phyloP scores from a whole-genome alignment of 2,329 filamentous ascomycete genomes.

The Trichoderma sp. region DNA sequence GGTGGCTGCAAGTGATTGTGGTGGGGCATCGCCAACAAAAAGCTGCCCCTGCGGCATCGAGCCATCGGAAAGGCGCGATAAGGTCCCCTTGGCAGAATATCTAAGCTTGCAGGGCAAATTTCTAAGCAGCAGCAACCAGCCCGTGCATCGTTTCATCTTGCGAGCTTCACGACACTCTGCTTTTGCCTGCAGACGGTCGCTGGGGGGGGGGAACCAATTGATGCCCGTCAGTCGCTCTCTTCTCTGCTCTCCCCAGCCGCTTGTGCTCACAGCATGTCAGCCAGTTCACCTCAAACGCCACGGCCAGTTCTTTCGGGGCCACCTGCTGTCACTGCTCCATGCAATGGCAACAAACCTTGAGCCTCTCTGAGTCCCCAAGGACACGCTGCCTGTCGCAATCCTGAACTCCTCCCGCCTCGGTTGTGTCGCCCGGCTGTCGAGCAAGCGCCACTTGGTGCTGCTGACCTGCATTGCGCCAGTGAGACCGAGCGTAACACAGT shows the following conservation, averaged over 20 bases:
- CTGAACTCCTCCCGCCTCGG: neutral
- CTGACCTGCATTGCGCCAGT: conserved; percentile 12
- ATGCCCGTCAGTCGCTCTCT: neutral
- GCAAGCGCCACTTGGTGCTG: conserved; percentile 1
- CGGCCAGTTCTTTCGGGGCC: neutral
- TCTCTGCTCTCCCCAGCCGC: neutral
- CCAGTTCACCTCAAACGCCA: neutral
- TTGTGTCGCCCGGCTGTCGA: neutral
- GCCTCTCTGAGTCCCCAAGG: neutral
- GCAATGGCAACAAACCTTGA: neutral
- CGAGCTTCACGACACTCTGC: neutral
- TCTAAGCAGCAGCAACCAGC: neutral
- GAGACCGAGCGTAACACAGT: neutral
- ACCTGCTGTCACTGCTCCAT: neutral
- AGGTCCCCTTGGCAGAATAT: neutral
- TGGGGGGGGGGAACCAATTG: neutral
- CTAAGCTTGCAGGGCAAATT: neutral
- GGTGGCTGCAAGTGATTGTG: neutral
- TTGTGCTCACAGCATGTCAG: neutral
- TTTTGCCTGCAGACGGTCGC: neutral
- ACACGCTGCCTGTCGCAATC: neutral
- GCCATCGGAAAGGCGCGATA: neutral
- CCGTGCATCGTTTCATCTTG: neutral
- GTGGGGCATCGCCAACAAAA: neutral
- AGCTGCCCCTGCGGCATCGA: neutral